These are phyloP conservation scores for Solanum virginianum DNA, from an alignment of 257 asterid genomes.

Conservation along the genomic window DNA sequence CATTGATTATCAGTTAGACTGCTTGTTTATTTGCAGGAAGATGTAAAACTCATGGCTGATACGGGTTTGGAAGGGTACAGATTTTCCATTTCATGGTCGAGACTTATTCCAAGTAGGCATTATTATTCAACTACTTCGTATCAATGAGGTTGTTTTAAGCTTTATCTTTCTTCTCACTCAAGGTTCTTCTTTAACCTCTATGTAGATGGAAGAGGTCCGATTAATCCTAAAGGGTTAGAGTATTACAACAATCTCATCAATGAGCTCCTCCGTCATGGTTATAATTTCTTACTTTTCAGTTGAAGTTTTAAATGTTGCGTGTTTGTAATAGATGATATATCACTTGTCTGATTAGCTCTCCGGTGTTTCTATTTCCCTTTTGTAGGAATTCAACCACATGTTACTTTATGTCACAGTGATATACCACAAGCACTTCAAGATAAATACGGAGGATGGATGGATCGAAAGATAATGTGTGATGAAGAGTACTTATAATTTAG, in stretches of 20 bases:
- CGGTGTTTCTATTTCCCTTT: not conserved
- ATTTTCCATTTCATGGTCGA: constrained; percentile 25
- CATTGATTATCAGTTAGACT: not conserved
- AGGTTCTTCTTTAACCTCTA: not conserved
- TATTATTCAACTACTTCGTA: not conserved
- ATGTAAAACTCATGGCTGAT: constrained; percentile 2
- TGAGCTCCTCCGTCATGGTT: constrained; percentile 25
- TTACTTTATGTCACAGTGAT: constrained; percentile 37
- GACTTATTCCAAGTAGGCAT: constrained; percentile 14
- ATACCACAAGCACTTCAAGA: constrained; percentile 51
- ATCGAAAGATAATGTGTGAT: constrained; percentile 33
- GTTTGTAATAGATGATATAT: not conserved
- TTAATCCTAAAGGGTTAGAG: constrained; percentile 1
- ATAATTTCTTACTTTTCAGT: constrained; percentile 2
- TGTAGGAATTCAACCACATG: constrained; percentile 54
- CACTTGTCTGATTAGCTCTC: not conserved
- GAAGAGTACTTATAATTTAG: not conserved
- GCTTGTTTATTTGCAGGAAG: constrained; percentile 9
- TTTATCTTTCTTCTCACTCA: not conserved
- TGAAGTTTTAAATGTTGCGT: not conserved
- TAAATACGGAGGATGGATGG: constrained; percentile 48
- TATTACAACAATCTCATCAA: constrained; percentile 29
- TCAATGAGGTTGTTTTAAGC: not conserved
- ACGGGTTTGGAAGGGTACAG: constrained; percentile 7
- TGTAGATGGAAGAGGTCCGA: constrained; percentile 16